phyloP scores from a whole-genome alignment of 495 filamentous ascomycete genomes.

The Penicillium chermesinum region DNA sequence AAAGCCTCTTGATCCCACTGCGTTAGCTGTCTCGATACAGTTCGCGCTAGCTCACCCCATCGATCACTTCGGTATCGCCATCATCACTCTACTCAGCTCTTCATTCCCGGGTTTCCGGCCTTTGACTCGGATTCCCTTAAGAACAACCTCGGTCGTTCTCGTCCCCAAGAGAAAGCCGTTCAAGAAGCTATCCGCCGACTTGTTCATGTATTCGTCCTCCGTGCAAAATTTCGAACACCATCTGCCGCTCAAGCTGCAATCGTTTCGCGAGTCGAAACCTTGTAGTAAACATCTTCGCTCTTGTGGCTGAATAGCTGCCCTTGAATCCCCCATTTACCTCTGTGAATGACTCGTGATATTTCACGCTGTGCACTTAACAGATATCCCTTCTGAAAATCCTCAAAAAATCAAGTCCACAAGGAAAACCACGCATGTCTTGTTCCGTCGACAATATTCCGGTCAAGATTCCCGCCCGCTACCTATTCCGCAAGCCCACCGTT shows the following conservation, averaged over 20 bases:
- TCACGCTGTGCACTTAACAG: slow-evolving; percentile 4
- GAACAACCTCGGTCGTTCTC: slow-evolving; percentile 36
- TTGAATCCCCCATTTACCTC: slow-evolving; percentile 15
- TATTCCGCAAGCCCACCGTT: slow-evolving; percentile 20
- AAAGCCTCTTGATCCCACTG: slow-evolving; percentile 14
- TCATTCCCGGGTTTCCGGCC: slow-evolving; percentile 18
- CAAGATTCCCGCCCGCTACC: slow-evolving; percentile 38
- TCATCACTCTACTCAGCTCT: slow-evolving; percentile 20
- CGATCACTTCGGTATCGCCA: slow-evolving; percentile 20
- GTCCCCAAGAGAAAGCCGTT: slow-evolving; percentile 35
- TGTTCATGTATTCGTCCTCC: slow-evolving; percentile 82
- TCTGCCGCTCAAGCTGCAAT: slow-evolving; percentile 87
- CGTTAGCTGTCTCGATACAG: slow-evolving; percentile 21
- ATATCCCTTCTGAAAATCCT: slow-evolving; percentile 43
- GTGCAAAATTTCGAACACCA: slow-evolving; percentile 72
- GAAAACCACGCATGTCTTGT: slow-evolving; percentile 51
- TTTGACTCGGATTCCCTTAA: slow-evolving; percentile 32
- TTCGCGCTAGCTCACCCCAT: slow-evolving; percentile 8
- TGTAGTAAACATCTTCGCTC: slow-evolving; percentile 76
- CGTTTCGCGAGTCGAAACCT: slow-evolving; percentile 87
- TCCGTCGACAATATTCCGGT: slow-evolving; percentile 37
- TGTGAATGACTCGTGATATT: slow-evolving; percentile 25
- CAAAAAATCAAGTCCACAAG: slow-evolving; percentile 32
- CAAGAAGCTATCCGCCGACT: slow-evolving; percentile 33
- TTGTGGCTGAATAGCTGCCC: slow-evolving; percentile 66